Conservation (phyloP, 1,284 basidiomycete species). For the Ceratobasidium sp. region DNA sequence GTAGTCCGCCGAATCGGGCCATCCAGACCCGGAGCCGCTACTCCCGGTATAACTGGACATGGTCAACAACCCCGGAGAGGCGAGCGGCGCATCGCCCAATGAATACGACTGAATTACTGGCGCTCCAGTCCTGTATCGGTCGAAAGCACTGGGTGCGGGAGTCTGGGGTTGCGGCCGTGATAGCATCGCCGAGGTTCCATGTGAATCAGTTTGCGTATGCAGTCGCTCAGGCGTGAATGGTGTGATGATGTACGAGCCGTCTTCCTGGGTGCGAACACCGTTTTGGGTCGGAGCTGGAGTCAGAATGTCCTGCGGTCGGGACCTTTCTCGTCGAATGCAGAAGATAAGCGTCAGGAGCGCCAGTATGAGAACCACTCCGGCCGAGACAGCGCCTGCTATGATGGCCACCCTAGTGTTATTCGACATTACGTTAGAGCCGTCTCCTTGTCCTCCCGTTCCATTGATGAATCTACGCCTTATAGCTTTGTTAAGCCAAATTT, state of each 20-base stretch:
- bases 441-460: background rate
- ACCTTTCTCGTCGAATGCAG: constrained; percentile 3
- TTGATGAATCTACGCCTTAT: background rate
- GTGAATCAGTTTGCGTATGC: background rate
- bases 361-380: constrained; percentile 15
- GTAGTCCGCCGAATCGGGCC: background rate
- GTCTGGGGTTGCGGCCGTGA: constrained; percentile 33
- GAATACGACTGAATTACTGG: no score
- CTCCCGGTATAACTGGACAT: constrained; percentile 5
- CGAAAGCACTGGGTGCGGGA: background rate
- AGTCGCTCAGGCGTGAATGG: background rate
- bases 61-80: constrained; percentile 19
- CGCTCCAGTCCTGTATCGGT: no score
- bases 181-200: background rate
- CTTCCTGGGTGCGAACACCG: background rate
- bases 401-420: constrained; percentile 8
- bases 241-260: background rate
- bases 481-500: background rate
- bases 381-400: constrained; percentile 22
- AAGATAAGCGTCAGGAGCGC: constrained; percentile 12
- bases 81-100: constrained; percentile 23
- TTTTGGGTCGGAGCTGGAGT: background rate
- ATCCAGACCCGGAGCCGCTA: background rate
- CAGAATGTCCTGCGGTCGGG: background rate
- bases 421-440: background rate